Evolutionary conservation across 148 eudicot genomes (phyloP).

Genomic region (Rhododendron ovatum): DNA sequence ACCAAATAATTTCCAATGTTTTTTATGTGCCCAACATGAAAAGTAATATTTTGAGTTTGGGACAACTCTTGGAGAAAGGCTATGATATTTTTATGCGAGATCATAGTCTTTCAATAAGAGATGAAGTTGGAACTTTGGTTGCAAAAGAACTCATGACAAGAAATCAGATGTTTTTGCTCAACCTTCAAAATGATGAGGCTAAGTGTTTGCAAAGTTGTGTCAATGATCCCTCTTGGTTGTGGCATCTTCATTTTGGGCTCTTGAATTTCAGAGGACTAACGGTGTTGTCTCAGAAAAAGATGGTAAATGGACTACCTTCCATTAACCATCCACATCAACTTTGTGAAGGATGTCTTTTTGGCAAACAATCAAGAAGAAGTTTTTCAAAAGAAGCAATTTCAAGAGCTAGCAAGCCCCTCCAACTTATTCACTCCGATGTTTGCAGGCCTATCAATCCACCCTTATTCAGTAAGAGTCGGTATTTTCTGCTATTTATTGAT

Average conservation of each 20-base stretch:
- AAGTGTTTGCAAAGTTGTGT: background rate
- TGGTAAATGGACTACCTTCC: background rate
- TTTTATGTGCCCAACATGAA: constrained; percentile 9
- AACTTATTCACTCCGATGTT: background rate
- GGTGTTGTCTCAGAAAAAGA: background rate
- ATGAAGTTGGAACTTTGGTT: background rate
- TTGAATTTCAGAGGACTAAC: background rate
- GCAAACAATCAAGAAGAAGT: background rate
- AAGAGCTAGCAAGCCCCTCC: background rate
- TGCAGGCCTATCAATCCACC: background rate
- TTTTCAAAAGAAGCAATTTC: background rate
- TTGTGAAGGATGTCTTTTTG: background rate
- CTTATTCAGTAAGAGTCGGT: background rate
- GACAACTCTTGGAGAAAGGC: background rate
- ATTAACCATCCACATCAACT: background rate
- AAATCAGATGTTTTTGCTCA: background rate
- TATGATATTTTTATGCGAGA: background rate
- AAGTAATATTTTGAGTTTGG: constrained; percentile 3
- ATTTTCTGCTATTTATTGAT: too few species aligned
- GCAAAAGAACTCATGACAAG: background rate
- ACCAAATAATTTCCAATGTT: background rate
- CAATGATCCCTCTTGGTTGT: background rate
- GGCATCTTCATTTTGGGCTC: background rate
- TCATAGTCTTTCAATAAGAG: background rate
- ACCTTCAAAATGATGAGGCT: background rate